Evolutionary conservation across 345 rosid species (phyloP), one percentile per base, ranked within the genome.

Genomic region (Brassica rapa): DNA sequence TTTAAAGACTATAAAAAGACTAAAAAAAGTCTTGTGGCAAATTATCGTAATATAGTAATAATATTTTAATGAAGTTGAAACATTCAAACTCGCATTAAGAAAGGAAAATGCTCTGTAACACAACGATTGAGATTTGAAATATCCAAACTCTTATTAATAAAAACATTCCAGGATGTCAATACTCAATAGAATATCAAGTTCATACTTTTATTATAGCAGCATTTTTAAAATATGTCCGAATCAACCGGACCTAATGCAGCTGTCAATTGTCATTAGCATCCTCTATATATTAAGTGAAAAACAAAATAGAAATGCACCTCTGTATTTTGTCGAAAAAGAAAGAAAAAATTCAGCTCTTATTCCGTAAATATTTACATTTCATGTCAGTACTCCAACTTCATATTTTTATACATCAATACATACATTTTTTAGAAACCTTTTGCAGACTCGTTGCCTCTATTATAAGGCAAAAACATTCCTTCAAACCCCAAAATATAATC

Each of bases 21-120:
- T 35, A 35, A 7, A 35, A 25, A 37, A 62, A 63, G 71, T 35
- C 57, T 35, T 62, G 39, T 30, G 79, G 21, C 14, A 72, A 14
- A 14, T 33, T 37, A 0, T 9, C 30, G 16, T 64, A 16, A 23
- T 74, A 29, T 29, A 8, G 12, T 67, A 43, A 21, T 35, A 51
- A 39, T 23, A 43, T 60, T 43, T 24, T 30, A 16, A 1, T 67
- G 24, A 23, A 39, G 63, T 68, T 68, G 21, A 61, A 61, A 19
- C 24, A 19, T 77, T 49, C 74, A 76, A 74, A 59, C 49, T 60
- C 27, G 57, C 8, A 25, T 68, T 57, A 27, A 65, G 12, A 33
- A 65, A 66, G 30, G 8, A 16, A 64, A 51, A 19, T 56, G 14
- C 12, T 24, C 32, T 65, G 39, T 33, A 35, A 27, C 21, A 24